Percentiles rank a stretch among this genome's conserved stretches.
Evolutionary conservation across 345 rosid species (phyloP).

Genomic region (Bruguiera parviflora): DNA sequence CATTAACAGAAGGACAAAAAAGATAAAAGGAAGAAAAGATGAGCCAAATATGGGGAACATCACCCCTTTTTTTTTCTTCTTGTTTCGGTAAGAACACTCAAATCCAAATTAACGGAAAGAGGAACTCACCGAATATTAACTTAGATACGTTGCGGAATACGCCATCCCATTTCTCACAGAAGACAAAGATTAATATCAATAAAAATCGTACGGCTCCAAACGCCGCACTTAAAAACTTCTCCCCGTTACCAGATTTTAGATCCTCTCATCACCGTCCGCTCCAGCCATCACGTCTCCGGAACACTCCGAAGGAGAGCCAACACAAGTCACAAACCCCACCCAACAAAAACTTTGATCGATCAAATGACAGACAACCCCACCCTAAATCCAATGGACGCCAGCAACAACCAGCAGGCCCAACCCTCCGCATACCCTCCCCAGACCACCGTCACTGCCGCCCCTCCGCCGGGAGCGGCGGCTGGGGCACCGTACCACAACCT

Average conservation of each 20-base stretch:
- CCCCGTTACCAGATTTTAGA: constrained; percentile 8
- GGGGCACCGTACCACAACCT: constrained; percentile 67
- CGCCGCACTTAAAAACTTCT: neutral
- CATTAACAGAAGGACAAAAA: too few species aligned
- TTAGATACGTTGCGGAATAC: too few species aligned
- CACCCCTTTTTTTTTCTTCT: too few species aligned
- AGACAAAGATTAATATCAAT: neutral
- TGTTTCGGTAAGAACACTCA: too few species aligned
- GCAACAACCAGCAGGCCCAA: constrained; percentile 40
- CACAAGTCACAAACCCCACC: too few species aligned
- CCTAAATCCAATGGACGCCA: constrained; percentile 21
- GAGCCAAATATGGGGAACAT: neutral
- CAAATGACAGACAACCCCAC: neutral
- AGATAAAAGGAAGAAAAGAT: neutral
- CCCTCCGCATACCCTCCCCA: constrained; percentile 58
- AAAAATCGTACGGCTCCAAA: constrained; percentile 11
- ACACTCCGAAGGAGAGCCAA: neutral
- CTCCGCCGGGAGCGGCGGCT: constrained; percentile 27
- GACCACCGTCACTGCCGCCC: constrained; percentile 24
- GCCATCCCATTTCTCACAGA: neutral
- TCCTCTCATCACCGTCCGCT: constrained; percentile 13
- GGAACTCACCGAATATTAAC: too few species aligned
- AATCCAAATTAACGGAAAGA: too few species aligned
- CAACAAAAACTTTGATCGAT: neutral
- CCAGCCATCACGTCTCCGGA: neutral